Evolutionary conservation across 2,329 filamentous ascomycete genomes (phyloP).

Genomic region (Diplodia seriata): DNA sequence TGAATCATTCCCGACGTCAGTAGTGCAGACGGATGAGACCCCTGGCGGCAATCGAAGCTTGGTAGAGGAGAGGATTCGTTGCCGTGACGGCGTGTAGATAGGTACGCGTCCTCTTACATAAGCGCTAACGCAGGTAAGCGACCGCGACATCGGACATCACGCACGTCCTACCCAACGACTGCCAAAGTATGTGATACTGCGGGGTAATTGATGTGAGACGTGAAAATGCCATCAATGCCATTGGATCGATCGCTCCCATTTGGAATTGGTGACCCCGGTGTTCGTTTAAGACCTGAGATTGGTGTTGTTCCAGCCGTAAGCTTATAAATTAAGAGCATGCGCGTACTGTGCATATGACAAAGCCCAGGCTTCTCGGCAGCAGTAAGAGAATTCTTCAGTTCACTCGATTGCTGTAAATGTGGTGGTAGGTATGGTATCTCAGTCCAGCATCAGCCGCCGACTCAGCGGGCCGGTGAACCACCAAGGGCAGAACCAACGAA

Average conservation of each 20-base stretch:
- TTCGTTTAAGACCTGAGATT: no score
- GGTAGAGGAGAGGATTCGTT: neutral
- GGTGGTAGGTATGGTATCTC: neutral
- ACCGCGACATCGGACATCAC: neutral
- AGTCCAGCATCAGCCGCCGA: neutral
- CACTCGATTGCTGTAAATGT: neutral
- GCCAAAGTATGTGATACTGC: neutral
- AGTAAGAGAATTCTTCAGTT: neutral
- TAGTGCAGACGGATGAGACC: neutral
- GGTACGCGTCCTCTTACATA: neutral
- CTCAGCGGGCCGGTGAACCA: neutral
- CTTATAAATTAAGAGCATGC: neutral
- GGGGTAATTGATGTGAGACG: neutral
- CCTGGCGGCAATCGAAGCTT: neutral
- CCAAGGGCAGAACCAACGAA: neutral
- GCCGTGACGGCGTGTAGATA: neutral
- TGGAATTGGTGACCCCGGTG: no score
- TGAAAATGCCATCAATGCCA: neutral
- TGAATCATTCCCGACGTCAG: neutral
- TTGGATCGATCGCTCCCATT: neutral
- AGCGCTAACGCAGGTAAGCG: constrained; percentile 11
- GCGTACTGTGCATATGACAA: neutral
- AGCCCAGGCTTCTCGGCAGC: neutral
- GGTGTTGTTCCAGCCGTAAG: no score
- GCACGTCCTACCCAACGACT: neutral